Percentiles rank a stretch among this genome's conserved stretches.
Evolutionary conservation across 164 flowering plant genomes (phyloP).

Genomic region (Vitis cinerea): DNA sequence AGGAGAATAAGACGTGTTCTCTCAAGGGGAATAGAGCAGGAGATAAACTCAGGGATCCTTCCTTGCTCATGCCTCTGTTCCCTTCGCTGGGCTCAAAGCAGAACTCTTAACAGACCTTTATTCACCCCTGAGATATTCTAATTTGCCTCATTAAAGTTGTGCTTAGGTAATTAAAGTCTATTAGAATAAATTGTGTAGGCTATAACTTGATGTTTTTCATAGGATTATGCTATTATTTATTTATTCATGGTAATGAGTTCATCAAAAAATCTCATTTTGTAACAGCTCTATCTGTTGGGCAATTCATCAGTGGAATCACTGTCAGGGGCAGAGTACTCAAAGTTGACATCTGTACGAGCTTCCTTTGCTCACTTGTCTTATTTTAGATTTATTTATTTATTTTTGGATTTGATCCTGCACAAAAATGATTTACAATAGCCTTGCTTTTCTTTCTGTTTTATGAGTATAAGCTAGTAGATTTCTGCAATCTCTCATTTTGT

Average conservation of each 20-base stretch:
- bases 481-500: conserved; percentile 45
- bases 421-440: background rate
- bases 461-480: conserved; percentile 2
- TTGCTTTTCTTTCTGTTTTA: conserved; percentile 5
- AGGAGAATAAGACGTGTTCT: no score
- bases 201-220: conserved; percentile 5
- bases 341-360: conserved; percentile 86
- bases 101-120: no score
- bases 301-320: conserved; percentile 80
- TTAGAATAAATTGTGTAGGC: background rate
- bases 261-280: conserved; percentile 1
- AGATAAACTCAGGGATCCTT: no score
- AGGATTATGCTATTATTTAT: conserved; percentile 1
- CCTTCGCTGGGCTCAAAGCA: no score
- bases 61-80: no score
- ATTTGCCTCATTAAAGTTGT: no score
- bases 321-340: conserved; percentile 90
- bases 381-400: background rate
- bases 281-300: conserved; percentile 86
- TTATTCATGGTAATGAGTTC: background rate
- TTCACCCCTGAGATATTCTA: no score
- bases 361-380: conserved; percentile 23
- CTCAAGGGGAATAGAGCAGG: no score
- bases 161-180: no score
- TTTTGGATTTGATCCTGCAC: background rate